Evolutionary conservation across 164 flowering plant species (phyloP).

Genomic region (Vitis riparia): DNA sequence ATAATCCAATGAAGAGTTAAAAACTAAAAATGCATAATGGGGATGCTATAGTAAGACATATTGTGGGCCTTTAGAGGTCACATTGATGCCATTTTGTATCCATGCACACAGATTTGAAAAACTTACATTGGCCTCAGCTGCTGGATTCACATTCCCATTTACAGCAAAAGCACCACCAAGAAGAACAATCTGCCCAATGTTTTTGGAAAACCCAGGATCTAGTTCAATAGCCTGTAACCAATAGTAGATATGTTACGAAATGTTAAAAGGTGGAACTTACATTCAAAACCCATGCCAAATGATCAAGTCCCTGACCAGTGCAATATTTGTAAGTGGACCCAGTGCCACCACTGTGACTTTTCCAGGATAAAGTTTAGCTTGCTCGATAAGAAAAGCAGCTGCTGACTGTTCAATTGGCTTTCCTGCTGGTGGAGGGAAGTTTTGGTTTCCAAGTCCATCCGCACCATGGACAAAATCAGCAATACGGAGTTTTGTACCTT

Average conservation of each 20-base stretch:
- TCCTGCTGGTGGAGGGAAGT: slow-evolving; percentile 74
- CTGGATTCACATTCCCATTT: slow-evolving; percentile 97
- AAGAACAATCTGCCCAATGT: slow-evolving; percentile 70
- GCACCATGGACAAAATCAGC: slow-evolving; percentile 94
- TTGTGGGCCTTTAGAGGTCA: background rate
- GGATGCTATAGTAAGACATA: background rate
- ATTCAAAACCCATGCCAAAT: background rate
- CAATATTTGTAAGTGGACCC: slow-evolving; percentile 92
- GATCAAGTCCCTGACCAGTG: slow-evolving; percentile 55
- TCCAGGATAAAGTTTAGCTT: slow-evolving; percentile 75
- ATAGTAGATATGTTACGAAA: background rate
- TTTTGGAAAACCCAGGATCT: slow-evolving; percentile 75
- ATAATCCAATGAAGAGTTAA: too few relatives aligned
- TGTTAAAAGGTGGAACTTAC: background rate
- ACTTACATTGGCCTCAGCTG: slow-evolving; percentile 94
- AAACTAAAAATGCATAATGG: background rate
- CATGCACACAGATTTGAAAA: background rate
- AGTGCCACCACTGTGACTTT: slow-evolving; percentile 83
- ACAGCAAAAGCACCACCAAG: slow-evolving; percentile 97
- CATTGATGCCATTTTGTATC: background rate
- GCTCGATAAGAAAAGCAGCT: slow-evolving; percentile 61
- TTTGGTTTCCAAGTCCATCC: slow-evolving; percentile 94
- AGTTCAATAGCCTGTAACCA: slow-evolving; percentile 62
- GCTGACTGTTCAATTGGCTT: slow-evolving; percentile 74
- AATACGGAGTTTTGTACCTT: slow-evolving; percentile 88